Conservation (phyloP, 1,139 yeast genomes). For the Protomyces gravidus region DNA sequence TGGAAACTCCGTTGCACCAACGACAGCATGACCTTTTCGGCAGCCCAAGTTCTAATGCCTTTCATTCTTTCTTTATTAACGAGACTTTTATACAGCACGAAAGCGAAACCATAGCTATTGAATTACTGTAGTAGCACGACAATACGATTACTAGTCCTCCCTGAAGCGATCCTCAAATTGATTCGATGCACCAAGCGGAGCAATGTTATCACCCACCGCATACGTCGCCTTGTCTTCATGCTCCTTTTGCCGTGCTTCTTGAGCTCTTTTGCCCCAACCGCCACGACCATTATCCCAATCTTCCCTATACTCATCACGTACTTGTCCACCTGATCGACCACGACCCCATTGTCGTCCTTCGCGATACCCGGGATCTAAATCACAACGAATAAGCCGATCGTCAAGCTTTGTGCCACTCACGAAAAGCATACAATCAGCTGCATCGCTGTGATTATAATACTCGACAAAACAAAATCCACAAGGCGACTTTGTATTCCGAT, state of each 20-base stretch:
- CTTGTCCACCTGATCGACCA: slow-evolving; percentile 87
- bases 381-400: slow-evolving; percentile 72
- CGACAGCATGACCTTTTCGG: not conserved
- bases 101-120: too few species aligned
- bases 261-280: slow-evolving; percentile 45
- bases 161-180: not conserved
- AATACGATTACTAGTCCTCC: not conserved
- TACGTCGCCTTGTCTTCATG: slow-evolving; percentile 26
- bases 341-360: slow-evolving; percentile 95
- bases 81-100: too few species aligned
- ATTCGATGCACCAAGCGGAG: slow-evolving; percentile 13
- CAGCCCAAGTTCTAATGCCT: not conserved
- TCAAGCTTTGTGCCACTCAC: slow-evolving; percentile 76
- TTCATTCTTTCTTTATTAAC: not conserved
- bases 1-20: not conserved
- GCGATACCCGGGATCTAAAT: slow-evolving; percentile 87
- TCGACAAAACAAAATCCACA: slow-evolving; percentile 94
- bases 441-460: slow-evolving; percentile 61
- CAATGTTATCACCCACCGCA: slow-evolving; percentile 18
- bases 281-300: slow-evolving; percentile 58
- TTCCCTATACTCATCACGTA: slow-evolving; percentile 54
- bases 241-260: slow-evolving; percentile 11
- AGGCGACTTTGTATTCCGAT: slow-evolving; percentile 80
- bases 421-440: slow-evolving; percentile 75
- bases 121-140: too few species aligned